Evolutionary conservation across 208 protist genomes (phyloP), one percentile per base, ranked within the genome.

Genomic region (Leishmania aethiopica): DNA sequence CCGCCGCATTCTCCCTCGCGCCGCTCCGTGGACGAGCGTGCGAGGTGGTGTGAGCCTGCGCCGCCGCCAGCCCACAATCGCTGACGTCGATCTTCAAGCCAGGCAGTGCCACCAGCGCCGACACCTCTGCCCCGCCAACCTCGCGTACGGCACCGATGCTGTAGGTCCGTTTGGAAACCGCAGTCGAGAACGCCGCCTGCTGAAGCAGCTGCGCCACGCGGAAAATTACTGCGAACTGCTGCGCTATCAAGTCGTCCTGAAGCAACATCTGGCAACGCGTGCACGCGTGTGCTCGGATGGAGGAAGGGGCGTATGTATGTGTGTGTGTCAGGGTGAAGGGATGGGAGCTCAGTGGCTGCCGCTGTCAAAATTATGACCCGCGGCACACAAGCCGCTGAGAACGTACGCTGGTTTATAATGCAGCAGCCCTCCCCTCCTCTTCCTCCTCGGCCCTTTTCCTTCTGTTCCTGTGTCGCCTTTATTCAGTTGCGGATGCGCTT

Each of bases 141-240:
- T 62, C 64, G 40, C 57, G 4, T 35, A 25, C 32, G 40, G 57
- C 35, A 73, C 53, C 49, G 60, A 76, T 42, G 72, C 72, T n/a
- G 72, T 62, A 45, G 32, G 7, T 35, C 35, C 32, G n/a, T 15
- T 76, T 40, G 13, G 32, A 22, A 8, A n/a, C 22, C 13, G 47
- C 53, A n/a, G 47, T 73, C 25, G 76, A n/a, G 2, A 83, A 32
- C 13, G n/a, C 69, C 7, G 35, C 57, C 70, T 83, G 79, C 73
- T 81, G 78, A 42, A 80, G 77, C 66, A 78, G 71, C 77, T 82
- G 71, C 13, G 79, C 80, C 1, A 78, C 49, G 13, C 79, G 71
- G 11, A 59, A 57, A 32, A 81, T 79, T 2, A 67, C 32, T 13
- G 55, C 57, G 47, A 83, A 81, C 13, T 78, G 80, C 59, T 76